Base-by-base conservation (phyloP, 495 filamentous ascomycete genomes). In the Pseudoneurospora amorphoporcata region DNA sequence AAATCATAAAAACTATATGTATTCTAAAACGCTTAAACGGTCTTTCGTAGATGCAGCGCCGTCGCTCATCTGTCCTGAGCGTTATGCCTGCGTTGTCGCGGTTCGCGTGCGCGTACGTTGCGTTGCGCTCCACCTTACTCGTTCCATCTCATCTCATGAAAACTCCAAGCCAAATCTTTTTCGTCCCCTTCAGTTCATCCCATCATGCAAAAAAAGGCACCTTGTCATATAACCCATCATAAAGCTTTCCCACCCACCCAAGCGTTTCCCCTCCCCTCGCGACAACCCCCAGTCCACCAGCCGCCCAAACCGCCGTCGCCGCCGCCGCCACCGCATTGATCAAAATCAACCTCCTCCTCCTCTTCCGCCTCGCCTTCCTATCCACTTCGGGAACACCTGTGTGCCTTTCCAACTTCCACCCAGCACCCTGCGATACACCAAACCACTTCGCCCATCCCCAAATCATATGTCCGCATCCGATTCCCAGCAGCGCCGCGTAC, bases 391-490 rank as follows among this genome's bases (percentile, higher is more conserved):
- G 70, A n/a, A 78, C 78, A n/a, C 80, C 80, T 69, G 76, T 79
- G 1, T 58, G 72, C 35, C 71, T 35, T n/a, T 75, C 75, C 43
- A 74, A 41, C 42, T 70, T 70, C 78, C 79, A 82, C 10, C 74
- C 83, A 39, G 76, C 82, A 65, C 71, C 76, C 82, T 81, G 87
- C 65, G 85, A 77, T 58, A 82, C 79, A 7, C 86, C 84, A 76
- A 92, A 83, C 92, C 92, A 95, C 79, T 87, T 88, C 19, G 92
- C 91, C 85, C 87, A 88, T 1, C 94, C 94, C 86, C 92, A 96
- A 32, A 92, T 87, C 75, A 94, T 88, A 83, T 98, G 94, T 73
- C 90, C 94, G 23, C 86, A 89, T 7, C 89, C 92, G 0, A 91
- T 81, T 4, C 85, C 86, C 32, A 97, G 82, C 76, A 98, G 85